phyloP scores from a whole-genome alignment of 305 asterid species.

The Fraxinus floribunda region DNA sequence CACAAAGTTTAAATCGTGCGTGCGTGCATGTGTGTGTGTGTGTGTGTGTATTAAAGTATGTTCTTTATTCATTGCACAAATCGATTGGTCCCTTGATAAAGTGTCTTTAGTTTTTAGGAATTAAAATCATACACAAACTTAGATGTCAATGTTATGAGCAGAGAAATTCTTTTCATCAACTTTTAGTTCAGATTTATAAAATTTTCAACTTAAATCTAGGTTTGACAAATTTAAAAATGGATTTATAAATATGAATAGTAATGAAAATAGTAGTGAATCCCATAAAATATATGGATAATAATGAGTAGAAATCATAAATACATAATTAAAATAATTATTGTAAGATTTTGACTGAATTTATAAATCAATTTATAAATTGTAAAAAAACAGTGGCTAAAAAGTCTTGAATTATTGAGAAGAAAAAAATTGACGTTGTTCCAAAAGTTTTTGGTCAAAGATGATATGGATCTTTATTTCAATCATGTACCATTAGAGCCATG shows the following conservation, averaged over 20 bases:
- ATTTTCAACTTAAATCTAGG: neutral
- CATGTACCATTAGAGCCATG: conserved; percentile 14
- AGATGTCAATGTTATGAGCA: conserved; percentile 15
- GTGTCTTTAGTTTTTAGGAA: conserved; percentile 17
- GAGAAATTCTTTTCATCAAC: neutral
- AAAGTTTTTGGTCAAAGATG: conserved; percentile 39
- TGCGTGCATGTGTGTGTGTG: no score
- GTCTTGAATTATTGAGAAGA: conserved; percentile 33
- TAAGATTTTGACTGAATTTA: no score
- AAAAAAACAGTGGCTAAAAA: conserved; percentile 8
- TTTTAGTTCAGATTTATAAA: conserved; percentile 29
- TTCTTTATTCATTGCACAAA: neutral
- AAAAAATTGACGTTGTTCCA: conserved; percentile 17
- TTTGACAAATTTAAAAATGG: no score
- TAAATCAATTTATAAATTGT: no score
- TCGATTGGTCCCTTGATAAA: conserved; percentile 20
- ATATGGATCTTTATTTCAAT: conserved; percentile 27
- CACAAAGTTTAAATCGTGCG: no score
- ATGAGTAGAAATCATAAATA: no score
- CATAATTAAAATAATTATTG: no score
- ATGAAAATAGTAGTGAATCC: no score
- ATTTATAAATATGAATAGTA: no score
- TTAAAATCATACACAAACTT: neutral
- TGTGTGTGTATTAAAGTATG: neutral
- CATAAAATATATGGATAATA: no score